A percentile compares a stretch with the other conserved stretches of the same genome.
Evolutionary conservation across 129 eudicot genomes (phyloP).

Genomic region (Ambrosia artemisiifolia): DNA sequence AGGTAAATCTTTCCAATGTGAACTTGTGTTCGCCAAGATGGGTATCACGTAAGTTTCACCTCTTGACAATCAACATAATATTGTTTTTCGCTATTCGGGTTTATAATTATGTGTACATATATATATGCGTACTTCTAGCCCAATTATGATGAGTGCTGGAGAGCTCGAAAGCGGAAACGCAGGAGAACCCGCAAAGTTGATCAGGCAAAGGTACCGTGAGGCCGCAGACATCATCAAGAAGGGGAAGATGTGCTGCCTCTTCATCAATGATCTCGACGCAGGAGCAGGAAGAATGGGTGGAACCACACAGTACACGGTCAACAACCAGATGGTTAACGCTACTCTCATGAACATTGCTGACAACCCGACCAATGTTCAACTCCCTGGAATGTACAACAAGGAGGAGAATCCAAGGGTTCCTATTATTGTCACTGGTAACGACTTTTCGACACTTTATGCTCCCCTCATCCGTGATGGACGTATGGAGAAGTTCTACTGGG

Average conservation of each 20-base stretch:
- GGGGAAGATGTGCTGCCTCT: constrained; percentile 88
- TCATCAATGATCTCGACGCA: constrained; percentile 98
- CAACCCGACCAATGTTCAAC: constrained; percentile 92
- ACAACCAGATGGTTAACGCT: constrained; percentile 99
- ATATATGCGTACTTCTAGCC: constrained; percentile 38
- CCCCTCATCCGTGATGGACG: constrained; percentile 99
- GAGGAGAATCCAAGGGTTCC: constrained; percentile 89
- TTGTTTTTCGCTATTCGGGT: background rate
- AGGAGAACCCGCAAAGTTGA: constrained; percentile 95
- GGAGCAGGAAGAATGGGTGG: constrained; percentile 99
- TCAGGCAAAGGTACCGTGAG: constrained; percentile 94
- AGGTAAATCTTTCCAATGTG: constrained; percentile 97
- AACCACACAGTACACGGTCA: constrained; percentile 95
- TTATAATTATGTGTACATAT: background rate
- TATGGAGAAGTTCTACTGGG: constrained; percentile 99
- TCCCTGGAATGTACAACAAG: constrained; percentile 99
- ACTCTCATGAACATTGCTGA: constrained; percentile 99
- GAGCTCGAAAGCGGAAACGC: constrained; percentile 96
- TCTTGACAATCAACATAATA: background rate
- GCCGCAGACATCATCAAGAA: constrained; percentile 85
- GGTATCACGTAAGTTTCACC: constrained; percentile 83
- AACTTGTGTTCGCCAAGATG: constrained; percentile 97
- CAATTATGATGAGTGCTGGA: constrained; percentile 99
- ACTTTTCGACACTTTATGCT: constrained; percentile 89
- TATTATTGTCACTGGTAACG: constrained; percentile 90